A percentile compares a stretch with the other conserved stretches of the same genome.
These are phyloP conservation scores for Zygoascus flipseniorum DNA, from an alignment of 805 yeast genomes.

Conservation along the genomic window DNA sequence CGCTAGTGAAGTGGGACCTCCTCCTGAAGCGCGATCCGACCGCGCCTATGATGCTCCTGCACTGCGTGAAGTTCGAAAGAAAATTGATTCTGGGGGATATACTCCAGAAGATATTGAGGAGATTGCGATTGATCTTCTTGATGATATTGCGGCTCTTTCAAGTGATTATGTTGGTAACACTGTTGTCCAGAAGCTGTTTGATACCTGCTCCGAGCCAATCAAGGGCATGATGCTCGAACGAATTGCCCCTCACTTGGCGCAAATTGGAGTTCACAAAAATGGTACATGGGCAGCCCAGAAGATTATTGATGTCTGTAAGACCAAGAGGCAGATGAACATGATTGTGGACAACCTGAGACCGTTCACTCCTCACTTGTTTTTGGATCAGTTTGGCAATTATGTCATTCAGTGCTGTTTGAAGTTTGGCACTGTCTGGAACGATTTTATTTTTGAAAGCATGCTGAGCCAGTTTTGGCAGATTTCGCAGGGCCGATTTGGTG, in stretches of 20 bases:
- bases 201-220: slow-evolving; percentile 56
- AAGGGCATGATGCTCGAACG: slow-evolving; percentile 74
- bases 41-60: slow-evolving; percentile 83
- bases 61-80: slow-evolving; percentile 76
- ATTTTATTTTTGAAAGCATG: slow-evolving; percentile 79
- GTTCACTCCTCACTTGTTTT: slow-evolving; percentile 73
- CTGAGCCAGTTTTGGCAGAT: slow-evolving; percentile 70
- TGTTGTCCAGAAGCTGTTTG: slow-evolving; percentile 84
- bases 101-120: slow-evolving; percentile 65
- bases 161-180: slow-evolving; percentile 95
- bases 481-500: slow-evolving; percentile 86
- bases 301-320: slow-evolving; percentile 67
- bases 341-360: slow-evolving; percentile 68
- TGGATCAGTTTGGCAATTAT: slow-evolving; percentile 95
- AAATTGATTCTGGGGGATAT: slow-evolving; percentile 47
- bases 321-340: slow-evolving; percentile 51
- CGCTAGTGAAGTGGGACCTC: slow-evolving; percentile 37
- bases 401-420: slow-evolving; percentile 90
- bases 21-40: slow-evolving; percentile 61
- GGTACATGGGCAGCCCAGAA: slow-evolving; percentile 99
- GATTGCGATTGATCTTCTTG: slow-evolving; percentile 72
- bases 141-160: slow-evolving; percentile 82
- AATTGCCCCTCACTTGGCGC: slow-evolving; percentile 73
- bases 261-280: slow-evolving; percentile 91
- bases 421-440: slow-evolving; percentile 82